Evolutionary conservation across 495 filamentous ascomycete species (phyloP), one percentile per base, ranked within the genome.

Genomic region (Penicillium herquei): DNA sequence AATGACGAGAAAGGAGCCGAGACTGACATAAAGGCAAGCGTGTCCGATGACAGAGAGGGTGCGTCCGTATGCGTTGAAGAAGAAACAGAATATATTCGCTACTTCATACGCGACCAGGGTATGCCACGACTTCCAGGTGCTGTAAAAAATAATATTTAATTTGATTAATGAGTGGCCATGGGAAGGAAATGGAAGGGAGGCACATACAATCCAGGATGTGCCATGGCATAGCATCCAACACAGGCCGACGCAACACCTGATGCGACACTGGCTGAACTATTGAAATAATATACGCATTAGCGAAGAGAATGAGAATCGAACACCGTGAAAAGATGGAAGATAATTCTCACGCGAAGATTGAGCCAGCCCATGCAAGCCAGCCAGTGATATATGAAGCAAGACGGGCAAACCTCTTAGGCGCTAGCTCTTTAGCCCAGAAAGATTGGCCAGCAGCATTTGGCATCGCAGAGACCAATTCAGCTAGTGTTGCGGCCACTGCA

Each of bases 381-480:
- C 34, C 34, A 37, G 34, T 37, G 9, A 37, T 9, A 7, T 37
- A 37, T 9, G 34, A 37, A 13, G 34, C 34, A 13, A 37, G 12
- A 1, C 34, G 34, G 12, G 34, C 2, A 37, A 73, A 81, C 46
- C 70, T 75, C 52, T 66, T 73, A 0, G 84, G 82, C 7, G 85
- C 82, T 45, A 87, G 64, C 56, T 81, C 76, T 52, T 74, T 76
- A 1, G 81, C 78, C 84, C 84, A 87, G 66, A 78, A 87, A 61
- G 86, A 87, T 52, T 84, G 84, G 0, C 84, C 84, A 18, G 83
- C 84, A 18, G 82, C 79, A 64, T 84, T 85, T 2, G 84, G 84
- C 63, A 84, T 66, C 0, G 82, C 76, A 53, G 73, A 79, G 3
- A 81, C 80, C 49, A 87, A 54, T 60, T 87, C 84, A 21, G 76